Conservation (phyloP, 352 stramenopile species). For the Pythium sp. region DNA sequence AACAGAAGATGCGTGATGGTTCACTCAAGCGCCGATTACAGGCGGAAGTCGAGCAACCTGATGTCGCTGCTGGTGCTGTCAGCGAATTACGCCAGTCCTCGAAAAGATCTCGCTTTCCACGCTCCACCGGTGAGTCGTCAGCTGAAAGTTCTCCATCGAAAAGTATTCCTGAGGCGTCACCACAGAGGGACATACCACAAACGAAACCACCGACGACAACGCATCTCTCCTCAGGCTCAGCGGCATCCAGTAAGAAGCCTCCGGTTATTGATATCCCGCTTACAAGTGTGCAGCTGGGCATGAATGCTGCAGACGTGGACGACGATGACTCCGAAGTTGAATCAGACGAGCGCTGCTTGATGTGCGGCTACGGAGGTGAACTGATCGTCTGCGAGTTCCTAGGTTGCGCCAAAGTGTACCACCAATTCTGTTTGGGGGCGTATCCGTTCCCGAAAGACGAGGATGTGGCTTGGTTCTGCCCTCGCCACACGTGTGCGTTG, state of each 20-base stretch:
- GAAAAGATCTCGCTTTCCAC: slow-evolving; percentile 48
- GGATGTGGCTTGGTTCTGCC: slow-evolving; percentile 78
- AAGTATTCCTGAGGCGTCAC: slow-evolving; percentile 28
- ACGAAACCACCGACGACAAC: slow-evolving; percentile 2
- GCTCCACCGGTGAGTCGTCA: slow-evolving; percentile 33
- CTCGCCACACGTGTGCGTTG: slow-evolving; percentile 70
- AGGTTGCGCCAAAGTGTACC: slow-evolving; percentile 83
- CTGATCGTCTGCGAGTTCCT: slow-evolving; percentile 83
- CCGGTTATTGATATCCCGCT: slow-evolving; percentile 36
- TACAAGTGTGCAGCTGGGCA: slow-evolving; percentile 28
- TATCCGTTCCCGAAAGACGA: slow-evolving; percentile 82
- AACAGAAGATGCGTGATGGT: slow-evolving; percentile 48
- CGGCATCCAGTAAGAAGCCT: slow-evolving; percentile 28
- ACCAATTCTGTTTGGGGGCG: slow-evolving; percentile 80
- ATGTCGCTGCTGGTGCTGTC: background rate
- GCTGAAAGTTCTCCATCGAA: slow-evolving; percentile 37
- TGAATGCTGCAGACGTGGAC: slow-evolving; percentile 24
- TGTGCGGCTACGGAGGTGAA: slow-evolving; percentile 80
- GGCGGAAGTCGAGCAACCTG: slow-evolving; percentile 18
- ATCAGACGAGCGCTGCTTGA: slow-evolving; percentile 77
- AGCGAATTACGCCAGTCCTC: slow-evolving; percentile 30
- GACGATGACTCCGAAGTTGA: slow-evolving; percentile 39
- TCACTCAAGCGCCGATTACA: slow-evolving; percentile 57
- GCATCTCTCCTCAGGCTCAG: background rate
- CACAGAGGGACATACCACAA: slow-evolving; percentile 28